phyloP scores from a whole-genome alignment of 441 rosid genomes.

The Francoa sonchifolia region DNA sequence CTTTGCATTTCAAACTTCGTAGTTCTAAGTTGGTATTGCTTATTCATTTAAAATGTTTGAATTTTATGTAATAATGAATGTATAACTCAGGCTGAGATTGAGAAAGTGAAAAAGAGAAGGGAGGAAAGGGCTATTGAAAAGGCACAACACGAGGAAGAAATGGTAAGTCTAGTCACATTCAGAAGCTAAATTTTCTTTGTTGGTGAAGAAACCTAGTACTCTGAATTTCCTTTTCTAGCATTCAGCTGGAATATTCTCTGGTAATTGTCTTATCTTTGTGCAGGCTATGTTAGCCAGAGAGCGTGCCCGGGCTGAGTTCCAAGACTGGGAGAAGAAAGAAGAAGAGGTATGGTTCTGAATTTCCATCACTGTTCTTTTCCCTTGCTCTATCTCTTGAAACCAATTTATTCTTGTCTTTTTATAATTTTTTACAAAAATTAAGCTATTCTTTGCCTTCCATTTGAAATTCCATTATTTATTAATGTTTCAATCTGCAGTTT shows the following conservation, averaged over 20 bases:
- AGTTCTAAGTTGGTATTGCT: no score
- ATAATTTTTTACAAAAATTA: background rate
- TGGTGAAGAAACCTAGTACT: no score
- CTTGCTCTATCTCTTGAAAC: background rate
- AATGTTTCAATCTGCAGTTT: conserved; percentile 41
- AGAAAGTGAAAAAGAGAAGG: conserved; percentile 91
- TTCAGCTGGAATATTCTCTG: background rate
- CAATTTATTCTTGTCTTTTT: no score
- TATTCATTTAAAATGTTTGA: no score
- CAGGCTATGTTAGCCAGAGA: conserved; percentile 90
- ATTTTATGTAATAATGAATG: conserved; percentile 8
- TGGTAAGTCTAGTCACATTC: conserved; percentile 31
- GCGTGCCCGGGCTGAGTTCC: conserved; percentile 92
- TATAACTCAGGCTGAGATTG: conserved; percentile 64
- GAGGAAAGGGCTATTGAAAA: conserved; percentile 90
- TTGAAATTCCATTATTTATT: conserved; percentile 11
- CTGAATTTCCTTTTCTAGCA: background rate
- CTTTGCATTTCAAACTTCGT: no score
- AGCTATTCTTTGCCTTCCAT: background rate
- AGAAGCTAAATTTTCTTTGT: background rate
- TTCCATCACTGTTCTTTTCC: conserved; percentile 5
- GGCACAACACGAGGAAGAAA: conserved; percentile 90
- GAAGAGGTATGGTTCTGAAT: conserved; percentile 47
- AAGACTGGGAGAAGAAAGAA: conserved; percentile 97
- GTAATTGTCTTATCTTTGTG: conserved; percentile 10